These are phyloP conservation scores for Lophium mytilinum DNA, from an alignment of 495 filamentous ascomycete genomes.

Conservation along the genomic window DNA sequence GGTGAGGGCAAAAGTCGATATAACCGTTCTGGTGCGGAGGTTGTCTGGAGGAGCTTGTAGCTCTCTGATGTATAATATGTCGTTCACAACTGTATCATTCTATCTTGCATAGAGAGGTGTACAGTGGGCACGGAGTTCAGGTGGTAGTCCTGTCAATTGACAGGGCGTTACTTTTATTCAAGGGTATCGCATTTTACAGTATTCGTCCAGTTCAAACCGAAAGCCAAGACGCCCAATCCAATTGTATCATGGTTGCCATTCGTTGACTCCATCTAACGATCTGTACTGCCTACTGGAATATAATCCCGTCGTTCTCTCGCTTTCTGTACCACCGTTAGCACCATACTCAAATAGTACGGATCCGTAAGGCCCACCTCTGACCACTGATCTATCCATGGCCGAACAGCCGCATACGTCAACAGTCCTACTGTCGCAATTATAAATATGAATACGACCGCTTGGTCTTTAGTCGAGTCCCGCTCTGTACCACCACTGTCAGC, in stretches of 20 bases:
- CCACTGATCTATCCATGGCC: constrained; percentile 55
- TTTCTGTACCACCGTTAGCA: constrained; percentile 15
- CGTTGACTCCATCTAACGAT: neutral
- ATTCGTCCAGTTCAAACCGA: constrained; percentile 4
- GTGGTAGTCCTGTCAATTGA: constrained; percentile 3
- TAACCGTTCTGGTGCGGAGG: neutral
- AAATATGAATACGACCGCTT: constrained; percentile 87
- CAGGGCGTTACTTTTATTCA: neutral
- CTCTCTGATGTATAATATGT: constrained; percentile 15
- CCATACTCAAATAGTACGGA: neutral
- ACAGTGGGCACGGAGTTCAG: constrained; percentile 15
- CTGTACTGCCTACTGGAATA: constrained; percentile 19
- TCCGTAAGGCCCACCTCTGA: constrained; percentile 12
- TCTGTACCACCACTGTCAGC: constrained; percentile 40
- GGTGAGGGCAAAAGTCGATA: constrained; percentile 7
- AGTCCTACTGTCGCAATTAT: constrained; percentile 79
- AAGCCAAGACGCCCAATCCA: neutral
- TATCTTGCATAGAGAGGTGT: constrained; percentile 3
- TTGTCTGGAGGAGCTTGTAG: neutral
- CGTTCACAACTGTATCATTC: constrained; percentile 17
- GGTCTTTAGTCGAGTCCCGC: constrained; percentile 80
- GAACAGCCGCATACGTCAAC: constrained; percentile 68
- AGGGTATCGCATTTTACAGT: constrained; percentile 14
- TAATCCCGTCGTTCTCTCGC: constrained; percentile 21
- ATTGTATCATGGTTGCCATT: neutral